Conservation (phyloP, 2,329 filamentous ascomycete species). For the Didymella pinodella region DNA sequence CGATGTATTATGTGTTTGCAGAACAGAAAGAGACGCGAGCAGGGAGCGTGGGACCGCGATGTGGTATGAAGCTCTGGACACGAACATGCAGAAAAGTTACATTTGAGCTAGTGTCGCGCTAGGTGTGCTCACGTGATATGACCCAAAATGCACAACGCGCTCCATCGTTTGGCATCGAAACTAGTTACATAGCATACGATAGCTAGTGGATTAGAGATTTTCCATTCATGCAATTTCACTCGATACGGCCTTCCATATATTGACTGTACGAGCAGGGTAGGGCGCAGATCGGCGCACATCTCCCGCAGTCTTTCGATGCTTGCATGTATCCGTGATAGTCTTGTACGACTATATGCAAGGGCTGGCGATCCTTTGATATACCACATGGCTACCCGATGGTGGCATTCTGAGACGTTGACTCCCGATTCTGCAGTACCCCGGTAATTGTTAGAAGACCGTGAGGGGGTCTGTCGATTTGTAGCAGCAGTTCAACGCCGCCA, state of each 20-base stretch:
- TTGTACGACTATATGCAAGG: constrained; percentile 16
- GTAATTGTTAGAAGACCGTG: neutral
- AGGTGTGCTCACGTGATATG: constrained; percentile 8
- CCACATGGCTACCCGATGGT: constrained; percentile 11
- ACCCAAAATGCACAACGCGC: neutral
- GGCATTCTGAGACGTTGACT: neutral
- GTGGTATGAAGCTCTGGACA: constrained; percentile 25
- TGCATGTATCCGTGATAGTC: neutral
- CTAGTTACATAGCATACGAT: neutral
- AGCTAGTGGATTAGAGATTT: neutral
- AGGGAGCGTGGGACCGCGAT: constrained; percentile 23
- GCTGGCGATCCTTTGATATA: constrained; percentile 7
- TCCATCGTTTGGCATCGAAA: neutral
- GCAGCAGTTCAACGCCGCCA: neutral
- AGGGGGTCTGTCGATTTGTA: neutral
- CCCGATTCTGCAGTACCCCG: neutral
- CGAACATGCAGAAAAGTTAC: constrained; percentile 33
- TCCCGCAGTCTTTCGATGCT: constrained; percentile 9
- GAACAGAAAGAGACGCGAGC: constrained; percentile 17
- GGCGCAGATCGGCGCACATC: constrained; percentile 27
- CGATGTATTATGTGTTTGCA: constrained; percentile 22
- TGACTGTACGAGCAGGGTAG: neutral
- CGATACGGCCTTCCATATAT: neutral
- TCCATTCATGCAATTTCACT: neutral
- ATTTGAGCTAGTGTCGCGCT: constrained; percentile 29